Percentiles rank a stretch among this genome's conserved stretches.
Conservation (phyloP, 768 basidiomycete species). For the Boletus rubescentipes region DNA sequence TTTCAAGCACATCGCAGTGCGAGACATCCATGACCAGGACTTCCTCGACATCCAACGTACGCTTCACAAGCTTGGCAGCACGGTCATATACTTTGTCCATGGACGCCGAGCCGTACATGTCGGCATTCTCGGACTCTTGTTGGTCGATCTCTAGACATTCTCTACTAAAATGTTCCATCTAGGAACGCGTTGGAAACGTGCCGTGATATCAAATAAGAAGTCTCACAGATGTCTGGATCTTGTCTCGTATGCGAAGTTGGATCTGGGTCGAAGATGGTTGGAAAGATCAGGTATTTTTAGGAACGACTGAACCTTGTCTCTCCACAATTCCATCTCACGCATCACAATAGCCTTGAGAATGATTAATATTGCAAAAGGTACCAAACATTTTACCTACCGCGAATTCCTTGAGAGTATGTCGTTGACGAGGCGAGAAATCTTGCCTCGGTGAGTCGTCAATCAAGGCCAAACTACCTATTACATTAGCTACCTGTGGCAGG, state of each 20-base stretch:
- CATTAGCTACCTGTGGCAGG: slow-evolving; percentile 1
- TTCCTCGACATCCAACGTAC: slow-evolving; percentile 90
- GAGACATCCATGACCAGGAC: slow-evolving; percentile 92
- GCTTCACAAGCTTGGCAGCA: slow-evolving; percentile 86
- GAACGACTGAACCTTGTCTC: slow-evolving; percentile 66
- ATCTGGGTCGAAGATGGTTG: slow-evolving; percentile 46
- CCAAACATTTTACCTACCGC: slow-evolving; percentile 44
- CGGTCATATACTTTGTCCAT: slow-evolving; percentile 92
- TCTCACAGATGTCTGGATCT: slow-evolving; percentile 84
- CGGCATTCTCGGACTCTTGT: slow-evolving; percentile 28
- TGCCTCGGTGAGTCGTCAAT: slow-evolving; percentile 79
- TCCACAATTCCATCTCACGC: slow-evolving; percentile 95
- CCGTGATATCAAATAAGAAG: background rate
- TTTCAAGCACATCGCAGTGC: slow-evolving; percentile 84
- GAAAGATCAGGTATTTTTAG: background rate
- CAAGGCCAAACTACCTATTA: slow-evolving; percentile 60
- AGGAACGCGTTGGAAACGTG: background rate
- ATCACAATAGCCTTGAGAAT: slow-evolving; percentile 68
- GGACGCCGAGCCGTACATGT: slow-evolving; percentile 34
- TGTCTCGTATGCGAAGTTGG: slow-evolving; percentile 85
- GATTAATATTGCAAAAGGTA: slow-evolving; percentile 2
- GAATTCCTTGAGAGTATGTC: slow-evolving; percentile 93
- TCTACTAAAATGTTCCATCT: slow-evolving; percentile 96
- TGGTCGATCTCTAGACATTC: slow-evolving; percentile 91
- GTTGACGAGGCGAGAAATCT: slow-evolving; percentile 85